These are phyloP conservation scores for Sphaerosporella brunnea DNA, from an alignment of 495 filamentous ascomycete genomes.

Conservation along the genomic window DNA sequence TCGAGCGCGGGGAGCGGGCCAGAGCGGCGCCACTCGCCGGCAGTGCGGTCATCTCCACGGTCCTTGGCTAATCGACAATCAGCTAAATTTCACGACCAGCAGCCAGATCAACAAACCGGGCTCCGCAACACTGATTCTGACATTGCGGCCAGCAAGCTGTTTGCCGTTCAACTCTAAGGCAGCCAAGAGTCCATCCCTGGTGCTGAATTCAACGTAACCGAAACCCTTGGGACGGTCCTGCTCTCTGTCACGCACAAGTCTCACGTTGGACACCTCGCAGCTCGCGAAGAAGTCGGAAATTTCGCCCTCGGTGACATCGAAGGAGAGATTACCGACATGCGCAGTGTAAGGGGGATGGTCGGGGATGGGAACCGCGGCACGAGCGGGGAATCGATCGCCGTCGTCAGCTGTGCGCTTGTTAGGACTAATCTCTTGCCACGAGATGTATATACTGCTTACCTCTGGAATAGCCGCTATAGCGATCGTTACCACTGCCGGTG, in stretches of 20 bases:
- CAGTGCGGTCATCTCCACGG: slow-evolving; percentile 41
- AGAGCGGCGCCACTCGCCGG: slow-evolving; percentile 74
- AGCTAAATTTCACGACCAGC: not conserved
- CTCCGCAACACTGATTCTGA: slow-evolving; percentile 73
- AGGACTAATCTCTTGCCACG: too few relatives aligned
- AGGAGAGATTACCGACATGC: slow-evolving; percentile 90
- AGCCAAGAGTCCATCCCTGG: slow-evolving; percentile 75
- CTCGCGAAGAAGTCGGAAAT: slow-evolving; percentile 68
- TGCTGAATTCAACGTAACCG: slow-evolving; percentile 86
- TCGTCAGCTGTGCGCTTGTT: slow-evolving; percentile 29
- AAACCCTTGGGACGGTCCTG: slow-evolving; percentile 89
- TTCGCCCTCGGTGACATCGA: slow-evolving; percentile 66
- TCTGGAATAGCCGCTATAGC: slow-evolving; percentile 5
- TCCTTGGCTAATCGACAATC: slow-evolving; percentile 72
- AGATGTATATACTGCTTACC: too few relatives aligned
- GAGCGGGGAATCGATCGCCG: slow-evolving; percentile 28
- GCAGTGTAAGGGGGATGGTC: slow-evolving; percentile 84
- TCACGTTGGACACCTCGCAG: slow-evolving; percentile 72
- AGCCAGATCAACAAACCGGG: slow-evolving; percentile 43
- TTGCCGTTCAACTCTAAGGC: slow-evolving; percentile 66
- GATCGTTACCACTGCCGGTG: slow-evolving; percentile 13
- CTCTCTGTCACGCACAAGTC: slow-evolving; percentile 89
- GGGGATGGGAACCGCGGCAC: slow-evolving; percentile 72
- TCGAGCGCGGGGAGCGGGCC: slow-evolving; percentile 63
- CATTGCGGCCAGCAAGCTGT: slow-evolving; percentile 66